Evolutionary conservation across 2,329 filamentous ascomycete species (phyloP).

Genomic region (Diplodia seriata): DNA sequence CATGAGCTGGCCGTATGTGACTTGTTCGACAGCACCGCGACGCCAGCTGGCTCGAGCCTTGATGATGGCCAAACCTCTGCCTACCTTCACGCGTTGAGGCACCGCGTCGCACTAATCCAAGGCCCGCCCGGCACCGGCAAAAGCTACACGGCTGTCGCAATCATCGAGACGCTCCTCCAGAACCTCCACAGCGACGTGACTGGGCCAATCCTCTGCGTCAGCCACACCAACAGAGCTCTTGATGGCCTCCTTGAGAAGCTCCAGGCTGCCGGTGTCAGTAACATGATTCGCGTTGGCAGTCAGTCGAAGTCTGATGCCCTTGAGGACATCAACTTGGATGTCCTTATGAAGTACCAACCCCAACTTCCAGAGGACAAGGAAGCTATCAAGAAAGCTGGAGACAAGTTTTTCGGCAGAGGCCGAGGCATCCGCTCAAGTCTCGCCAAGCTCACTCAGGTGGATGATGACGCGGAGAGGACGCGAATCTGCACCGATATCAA

Average conservation of each 20-base stretch:
- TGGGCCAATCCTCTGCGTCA: constrained; percentile 56
- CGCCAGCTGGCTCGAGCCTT: constrained; percentile 46
- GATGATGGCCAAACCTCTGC: constrained; percentile 60
- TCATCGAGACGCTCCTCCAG: constrained; percentile 64
- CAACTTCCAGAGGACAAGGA: not conserved
- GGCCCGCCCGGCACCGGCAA: constrained; percentile 76
- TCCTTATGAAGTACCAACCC: not conserved
- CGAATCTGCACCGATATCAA: not conserved
- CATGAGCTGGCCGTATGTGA: not conserved
- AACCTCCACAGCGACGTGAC: constrained; percentile 44
- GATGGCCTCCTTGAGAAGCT: constrained; percentile 68
- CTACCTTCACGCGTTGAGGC: constrained; percentile 60
- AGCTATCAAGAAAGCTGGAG: not conserved
- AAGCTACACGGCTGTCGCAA: constrained; percentile 63
- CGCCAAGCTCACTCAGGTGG: not conserved
- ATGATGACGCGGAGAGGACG: not conserved
- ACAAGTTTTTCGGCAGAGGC: not conserved
- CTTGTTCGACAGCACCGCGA: constrained; percentile 13
- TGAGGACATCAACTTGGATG: constrained; percentile 57
- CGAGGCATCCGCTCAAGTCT: not conserved
- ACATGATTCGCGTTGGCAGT: constrained; percentile 68
- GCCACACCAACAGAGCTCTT: constrained; percentile 61
- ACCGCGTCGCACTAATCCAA: constrained; percentile 66
- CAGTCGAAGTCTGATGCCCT: constrained; percentile 63
- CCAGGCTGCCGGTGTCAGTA: constrained; percentile 53